Evolutionary conservation across 495 filamentous ascomycete genomes (phyloP).

Genomic region (Talaromyces borbonicus): DNA sequence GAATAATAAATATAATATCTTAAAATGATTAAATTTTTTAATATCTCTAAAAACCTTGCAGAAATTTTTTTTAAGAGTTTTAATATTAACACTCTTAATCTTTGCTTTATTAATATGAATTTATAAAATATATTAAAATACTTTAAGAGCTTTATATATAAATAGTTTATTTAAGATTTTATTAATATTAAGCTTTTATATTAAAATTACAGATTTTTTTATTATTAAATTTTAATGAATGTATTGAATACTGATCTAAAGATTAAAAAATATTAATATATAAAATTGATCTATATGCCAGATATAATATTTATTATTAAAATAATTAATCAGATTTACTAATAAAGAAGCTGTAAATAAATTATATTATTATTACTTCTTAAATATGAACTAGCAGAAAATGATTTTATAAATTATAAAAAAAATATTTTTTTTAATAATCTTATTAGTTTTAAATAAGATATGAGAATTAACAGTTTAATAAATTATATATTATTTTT

Average conservation of each 20-base stretch:
- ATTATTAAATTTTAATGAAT: background rate
- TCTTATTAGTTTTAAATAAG: no score
- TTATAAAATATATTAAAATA: constrained; percentile 8
- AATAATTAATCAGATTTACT: background rate
- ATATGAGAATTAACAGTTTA: no score
- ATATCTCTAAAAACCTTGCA: no score
- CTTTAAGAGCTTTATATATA: constrained; percentile 10
- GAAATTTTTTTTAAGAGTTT: constrained; percentile 11
- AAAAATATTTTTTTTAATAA: no score
- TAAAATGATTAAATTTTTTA: no score
- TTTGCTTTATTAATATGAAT: constrained; percentile 11
- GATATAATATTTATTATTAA: background rate
- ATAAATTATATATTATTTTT: background rate
- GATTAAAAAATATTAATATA: background rate
- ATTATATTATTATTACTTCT: background rate
- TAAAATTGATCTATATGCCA: background rate
- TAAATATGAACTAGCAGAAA: background rate
- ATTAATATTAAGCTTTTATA: constrained; percentile 1
- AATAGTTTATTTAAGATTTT: constrained; percentile 7
- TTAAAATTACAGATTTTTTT: no score
- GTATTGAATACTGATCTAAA: constrained; percentile 6
- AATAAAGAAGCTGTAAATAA: background rate
- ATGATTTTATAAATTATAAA: no score
- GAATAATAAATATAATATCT: background rate
- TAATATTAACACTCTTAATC: constrained; percentile 5